A percentile compares a stretch with the other conserved stretches of the same genome.
Evolutionary conservation across 2,329 filamentous ascomycete genomes (phyloP).

Genomic region (Huntiella savannae): DNA sequence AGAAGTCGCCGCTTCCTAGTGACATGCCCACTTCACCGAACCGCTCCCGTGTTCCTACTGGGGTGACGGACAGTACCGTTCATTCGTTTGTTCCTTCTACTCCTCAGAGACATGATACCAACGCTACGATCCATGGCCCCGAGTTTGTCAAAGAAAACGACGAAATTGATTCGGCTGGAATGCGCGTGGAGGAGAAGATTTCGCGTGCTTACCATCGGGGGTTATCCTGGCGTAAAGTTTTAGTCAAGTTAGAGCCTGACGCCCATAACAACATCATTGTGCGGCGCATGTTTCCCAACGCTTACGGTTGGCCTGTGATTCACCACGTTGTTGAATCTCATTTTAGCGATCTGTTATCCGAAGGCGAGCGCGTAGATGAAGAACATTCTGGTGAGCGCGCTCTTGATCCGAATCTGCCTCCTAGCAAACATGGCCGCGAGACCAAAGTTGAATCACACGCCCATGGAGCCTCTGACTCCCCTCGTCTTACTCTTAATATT

Average conservation of each 20-base stretch:
- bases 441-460: slow-evolving; percentile 18
- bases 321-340: slow-evolving; percentile 91
- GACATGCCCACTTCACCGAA: neutral
- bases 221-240: slow-evolving; percentile 86
- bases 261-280: slow-evolving; percentile 98
- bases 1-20: neutral
- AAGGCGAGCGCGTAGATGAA: slow-evolving; percentile 46
- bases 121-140: slow-evolving; percentile 17
- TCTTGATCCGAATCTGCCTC: slow-evolving; percentile 34
- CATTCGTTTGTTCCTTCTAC: neutral
- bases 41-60: slow-evolving; percentile 11
- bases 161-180: slow-evolving; percentile 38
- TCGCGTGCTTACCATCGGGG: slow-evolving; percentile 85
- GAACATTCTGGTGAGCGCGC: slow-evolving; percentile 52
- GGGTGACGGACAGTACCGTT: neutral
- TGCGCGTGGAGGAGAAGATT: slow-evolving; percentile 96
- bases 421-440: slow-evolving; percentile 47
- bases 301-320: slow-evolving; percentile 91
- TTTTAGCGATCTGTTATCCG: slow-evolving; percentile 53
- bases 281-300: slow-evolving; percentile 88
- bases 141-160: slow-evolving; percentile 19
- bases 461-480: slow-evolving; percentile 16
- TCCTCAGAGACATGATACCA: neutral
- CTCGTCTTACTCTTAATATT: neutral
- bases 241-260: slow-evolving; percentile 87